A percentile compares a stretch with the other conserved stretches of the same genome.
Conservation (phyloP, 352 stramenopile genomes). For the Pythium phragmitis region DNA sequence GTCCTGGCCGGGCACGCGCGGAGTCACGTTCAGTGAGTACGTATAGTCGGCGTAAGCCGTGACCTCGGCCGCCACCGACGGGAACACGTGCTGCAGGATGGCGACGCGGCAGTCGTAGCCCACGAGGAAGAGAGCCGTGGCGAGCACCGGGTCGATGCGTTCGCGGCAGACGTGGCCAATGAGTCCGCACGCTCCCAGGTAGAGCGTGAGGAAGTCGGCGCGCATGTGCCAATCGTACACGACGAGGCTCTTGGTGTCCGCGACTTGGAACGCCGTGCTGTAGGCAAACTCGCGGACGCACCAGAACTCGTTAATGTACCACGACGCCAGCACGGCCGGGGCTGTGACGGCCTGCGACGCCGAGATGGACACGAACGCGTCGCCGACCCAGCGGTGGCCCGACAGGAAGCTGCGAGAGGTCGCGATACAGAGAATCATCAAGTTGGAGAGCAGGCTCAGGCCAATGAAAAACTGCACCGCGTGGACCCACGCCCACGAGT, state of each 20-base stretch:
- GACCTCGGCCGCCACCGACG: not conserved
- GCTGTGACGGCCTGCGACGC: slow-evolving; percentile 6
- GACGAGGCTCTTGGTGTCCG: not conserved
- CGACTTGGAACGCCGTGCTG: slow-evolving; percentile 7
- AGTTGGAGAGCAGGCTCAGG: slow-evolving; percentile 12
- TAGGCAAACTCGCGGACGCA: slow-evolving; percentile 14
- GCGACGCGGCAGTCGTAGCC: slow-evolving; percentile 19
- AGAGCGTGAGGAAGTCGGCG: slow-evolving; percentile 29
- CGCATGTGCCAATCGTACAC: slow-evolving; percentile 22
- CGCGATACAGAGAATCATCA: slow-evolving; percentile 20
- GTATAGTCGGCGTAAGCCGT: not conserved
- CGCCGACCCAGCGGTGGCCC: slow-evolving; percentile 22
- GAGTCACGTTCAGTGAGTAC: not conserved
- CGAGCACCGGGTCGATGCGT: slow-evolving; percentile 29
- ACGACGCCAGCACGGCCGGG: slow-evolving; percentile 13
- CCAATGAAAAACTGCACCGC: slow-evolving; percentile 26
- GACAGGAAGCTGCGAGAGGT: slow-evolving; percentile 15
- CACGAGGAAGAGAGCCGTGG: slow-evolving; percentile 17
- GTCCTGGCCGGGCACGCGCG: slow-evolving; percentile 8
- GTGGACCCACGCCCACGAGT: slow-evolving; percentile 29
- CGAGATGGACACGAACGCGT: slow-evolving; percentile 25
- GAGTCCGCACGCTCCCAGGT: slow-evolving; percentile 20
- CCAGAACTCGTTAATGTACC: slow-evolving; percentile 29
- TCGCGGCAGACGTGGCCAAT: slow-evolving; percentile 24
- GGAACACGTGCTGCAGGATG: slow-evolving; percentile 9